phyloP scores from a whole-genome alignment of 2,329 filamentous ascomycete species.

The Ascochyta lentis region DNA sequence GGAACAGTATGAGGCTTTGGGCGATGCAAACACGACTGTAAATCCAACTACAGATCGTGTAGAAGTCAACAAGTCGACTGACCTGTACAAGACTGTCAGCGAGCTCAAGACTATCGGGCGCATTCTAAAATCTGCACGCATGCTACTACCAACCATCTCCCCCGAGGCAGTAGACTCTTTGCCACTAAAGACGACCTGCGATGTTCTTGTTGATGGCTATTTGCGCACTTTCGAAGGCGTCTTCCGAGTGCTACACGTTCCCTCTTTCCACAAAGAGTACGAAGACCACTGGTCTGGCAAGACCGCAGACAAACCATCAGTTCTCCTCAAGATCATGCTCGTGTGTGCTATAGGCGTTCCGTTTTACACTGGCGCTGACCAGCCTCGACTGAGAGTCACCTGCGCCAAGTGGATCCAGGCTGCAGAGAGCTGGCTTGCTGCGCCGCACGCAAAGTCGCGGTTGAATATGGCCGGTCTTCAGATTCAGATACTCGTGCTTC shows the following conservation, averaged over 20 bases:
- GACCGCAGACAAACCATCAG: conserved; percentile 53
- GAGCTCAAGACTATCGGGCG: conserved; percentile 61
- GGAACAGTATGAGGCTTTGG: conserved; percentile 26
- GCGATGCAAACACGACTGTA: conserved; percentile 18
- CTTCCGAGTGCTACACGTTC: conserved; percentile 60
- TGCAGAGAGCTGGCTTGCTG: conserved; percentile 61
- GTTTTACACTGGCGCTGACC: conserved; percentile 59
- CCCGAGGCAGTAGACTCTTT: conserved; percentile 51
- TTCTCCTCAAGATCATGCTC: conserved; percentile 58
- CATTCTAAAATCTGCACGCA: conserved; percentile 56
- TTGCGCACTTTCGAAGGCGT: conserved; percentile 57
- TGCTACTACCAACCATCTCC: conserved; percentile 53
- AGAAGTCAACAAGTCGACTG: conserved; percentile 33
- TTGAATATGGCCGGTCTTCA: conserved; percentile 62
- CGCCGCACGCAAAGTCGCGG: conserved; percentile 60
- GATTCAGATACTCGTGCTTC: conserved; percentile 46
- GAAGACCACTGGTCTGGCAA: conserved; percentile 57
- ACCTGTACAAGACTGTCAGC: conserved; percentile 28
- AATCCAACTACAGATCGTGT: conserved; percentile 53
- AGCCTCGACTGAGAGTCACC: conserved; percentile 47
- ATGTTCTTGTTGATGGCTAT: conserved; percentile 59
- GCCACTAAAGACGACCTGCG: conserved; percentile 54
- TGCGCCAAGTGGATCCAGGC: conserved; percentile 63
- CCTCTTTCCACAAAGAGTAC: conserved; percentile 58
- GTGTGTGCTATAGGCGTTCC: conserved; percentile 44